Evolutionary conservation across 805 yeast genomes (phyloP), one percentile per base, ranked within the genome.

Genomic region (Saturnispora quitensis): DNA sequence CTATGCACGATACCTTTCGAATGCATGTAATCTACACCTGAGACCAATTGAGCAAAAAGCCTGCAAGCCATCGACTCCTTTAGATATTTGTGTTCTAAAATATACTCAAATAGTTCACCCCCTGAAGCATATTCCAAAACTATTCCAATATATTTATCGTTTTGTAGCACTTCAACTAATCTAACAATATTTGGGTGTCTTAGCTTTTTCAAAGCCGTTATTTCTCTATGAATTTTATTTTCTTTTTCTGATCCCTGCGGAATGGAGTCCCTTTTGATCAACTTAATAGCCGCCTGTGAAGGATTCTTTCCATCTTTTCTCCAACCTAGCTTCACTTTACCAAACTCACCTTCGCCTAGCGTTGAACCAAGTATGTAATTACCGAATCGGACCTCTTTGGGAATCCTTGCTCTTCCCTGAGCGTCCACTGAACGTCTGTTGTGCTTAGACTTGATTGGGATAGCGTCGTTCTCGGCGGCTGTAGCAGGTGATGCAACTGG

Each of bases 301-400:
- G 89, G 84, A 53, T 81, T 79, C 62, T 80, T 71, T 18, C 89
- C 89, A 60, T 82, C 90, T 65, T 86, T 87, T 54, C 95, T 76
- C 97, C 97, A 91, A 13, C 97, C 98, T 22, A 93, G 73, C 66
- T 91, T 93, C 53, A 93, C 99, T 68, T 93, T 91, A 53, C 99
- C 99, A 68, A 93, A 93, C 65, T 93, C 99, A 47, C 99, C 99
- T 69, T 93, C 97, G 34, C 99, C 99, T 13, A 93, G 71, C 0
- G 99, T 91, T 13, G 95, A 83, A 2, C 98, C 99, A 7, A 93
- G 75, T 22, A 87, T 79, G 62, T 90, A 93, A 13, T 87, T 82
- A 25, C 99, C 99, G 65, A 93, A 90, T 40, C 95, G 77, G 20
- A 85, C 83, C 63, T 85, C 89, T 56, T 85, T 73, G 55, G 78